Evolutionary conservation across 1,139 yeast species (phyloP), one percentile per base, ranked within the genome.

Genomic region (Blastobotrys elegans): DNA sequence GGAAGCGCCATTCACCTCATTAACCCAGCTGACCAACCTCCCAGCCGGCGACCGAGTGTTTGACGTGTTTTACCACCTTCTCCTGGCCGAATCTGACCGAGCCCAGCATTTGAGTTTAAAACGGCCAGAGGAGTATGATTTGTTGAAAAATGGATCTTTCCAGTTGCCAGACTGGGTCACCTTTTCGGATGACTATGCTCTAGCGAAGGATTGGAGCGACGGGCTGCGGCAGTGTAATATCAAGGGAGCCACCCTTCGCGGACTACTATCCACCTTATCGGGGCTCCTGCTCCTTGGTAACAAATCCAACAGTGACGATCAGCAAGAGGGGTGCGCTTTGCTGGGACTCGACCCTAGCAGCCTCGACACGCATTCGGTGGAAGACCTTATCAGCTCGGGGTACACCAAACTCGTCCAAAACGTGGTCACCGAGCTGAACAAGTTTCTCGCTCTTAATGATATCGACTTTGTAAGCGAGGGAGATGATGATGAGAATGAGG

Each of bases 161-260:
- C 45, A 51, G n/a, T 57, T 65, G n/a, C 71, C 68, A 1, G 63
- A 55, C 20, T 66, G 69, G 69, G 69, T 65, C 34, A 57, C 59
- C 29, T 61, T 57, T 47, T 61, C 70, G 1, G 71, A 67, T 42
- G 69, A 67, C 51, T 57, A 63, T 36, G 69, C 70, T 1, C 52
- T 67, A 26, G 72, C 72, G 5, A 63, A 64, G 45, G 73, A 69
- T 49, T 69, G 73, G 73, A 59, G 67, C 14, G 69, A 67, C 47
- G 67, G 71, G 7, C 56, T 67, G 24, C 49, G 61, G 7, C 66
- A 64, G 43, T 63, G 71, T 35, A 65, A 66, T 2, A 57, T 69
- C 47, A 60, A 64, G 41, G 68, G 65, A 17, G 56, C 64, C 1
- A 54, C 65, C 14, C 52, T 62, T 22, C 44, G 70, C 14, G 65